A percentile compares a stretch with the other conserved stretches of the same genome.
Evolutionary conservation across 805 yeast species (phyloP).

Genomic region (Saccharomycopsis javanensis): DNA sequence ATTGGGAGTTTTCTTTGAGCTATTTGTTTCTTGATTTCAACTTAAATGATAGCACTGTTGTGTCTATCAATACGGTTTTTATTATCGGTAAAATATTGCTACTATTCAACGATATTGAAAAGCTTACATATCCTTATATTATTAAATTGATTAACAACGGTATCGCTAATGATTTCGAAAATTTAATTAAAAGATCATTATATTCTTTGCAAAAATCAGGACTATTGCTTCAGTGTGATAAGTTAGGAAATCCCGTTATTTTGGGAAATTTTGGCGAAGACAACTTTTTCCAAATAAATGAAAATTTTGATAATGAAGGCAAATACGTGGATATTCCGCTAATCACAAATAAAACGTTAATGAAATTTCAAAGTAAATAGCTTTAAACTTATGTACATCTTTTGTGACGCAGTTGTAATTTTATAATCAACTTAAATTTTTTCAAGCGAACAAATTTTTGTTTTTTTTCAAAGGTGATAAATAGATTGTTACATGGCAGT

Average conservation of each 20-base stretch:
- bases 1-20: conserved; percentile 14
- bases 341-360: not conserved
- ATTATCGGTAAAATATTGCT: conserved; percentile 12
- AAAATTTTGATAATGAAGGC: not conserved
- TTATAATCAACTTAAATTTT: not conserved
- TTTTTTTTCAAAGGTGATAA: no score
- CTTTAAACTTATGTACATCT: not conserved
- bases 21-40: conserved; percentile 13
- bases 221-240: conserved; percentile 1
- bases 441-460: no score
- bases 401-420: no score
- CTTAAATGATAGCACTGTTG: not conserved
- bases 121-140: not conserved
- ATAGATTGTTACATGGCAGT: no score
- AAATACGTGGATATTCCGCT: not conserved
- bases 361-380: not conserved
- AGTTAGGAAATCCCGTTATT: not conserved
- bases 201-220: conserved; percentile 10
- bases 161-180: conserved; percentile 4
- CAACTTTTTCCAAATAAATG: not conserved
- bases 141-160: not conserved
- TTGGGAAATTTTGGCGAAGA: not conserved
- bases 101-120: conserved; percentile 12
- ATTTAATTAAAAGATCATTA: conserved; percentile 11
- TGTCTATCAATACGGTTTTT: conserved; percentile 9